Evolutionary conservation across 169 alveolate genomes (phyloP).

Genomic region (Cryptosporidium baileyi): DNA sequence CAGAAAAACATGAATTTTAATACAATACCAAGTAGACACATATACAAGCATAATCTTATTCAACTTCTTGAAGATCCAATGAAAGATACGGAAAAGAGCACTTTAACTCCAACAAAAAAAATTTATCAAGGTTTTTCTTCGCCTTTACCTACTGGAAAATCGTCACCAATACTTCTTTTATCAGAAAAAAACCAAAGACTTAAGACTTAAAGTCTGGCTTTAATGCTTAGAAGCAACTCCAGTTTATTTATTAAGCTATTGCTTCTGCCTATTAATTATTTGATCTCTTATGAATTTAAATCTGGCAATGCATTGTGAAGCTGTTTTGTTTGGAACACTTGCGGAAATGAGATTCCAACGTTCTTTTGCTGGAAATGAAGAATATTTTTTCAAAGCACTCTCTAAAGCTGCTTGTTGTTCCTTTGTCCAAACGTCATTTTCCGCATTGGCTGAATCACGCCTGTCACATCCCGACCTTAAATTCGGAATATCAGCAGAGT

Average conservation of each 20-base stretch:
- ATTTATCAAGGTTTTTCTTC: conserved; percentile 7
- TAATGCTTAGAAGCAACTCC: no score
- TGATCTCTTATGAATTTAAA: conserved; percentile 72
- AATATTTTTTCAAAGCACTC: conserved; percentile 79
- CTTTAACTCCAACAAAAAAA: conserved; percentile 43
- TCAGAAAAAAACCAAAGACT: conserved; percentile 6
- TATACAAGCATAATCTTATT: not conserved
- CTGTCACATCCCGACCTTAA: not conserved
- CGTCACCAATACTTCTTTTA: conserved; percentile 34
- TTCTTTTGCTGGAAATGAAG: conserved; percentile 79
- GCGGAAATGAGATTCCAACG: conserved; percentile 85
- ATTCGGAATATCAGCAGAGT: conserved; percentile 5
- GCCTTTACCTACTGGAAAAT: conserved; percentile 56
- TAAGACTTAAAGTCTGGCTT: no score
- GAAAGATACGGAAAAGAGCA: not conserved
- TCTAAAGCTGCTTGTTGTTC: conserved; percentile 81
- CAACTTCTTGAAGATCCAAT: not conserved
- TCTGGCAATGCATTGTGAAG: conserved; percentile 77
- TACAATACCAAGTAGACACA: not conserved
- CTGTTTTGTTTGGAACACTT: conserved; percentile 76
- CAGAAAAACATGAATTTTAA: not conserved
- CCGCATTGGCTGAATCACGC: not conserved
- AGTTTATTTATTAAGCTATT: not conserved
- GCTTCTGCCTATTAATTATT: conserved; percentile 5
- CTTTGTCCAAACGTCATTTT: conserved; percentile 76